These are phyloP conservation scores for Phytophthora cryptogea DNA, from an alignment of 352 stramenopile genomes.

Conservation along the genomic window DNA sequence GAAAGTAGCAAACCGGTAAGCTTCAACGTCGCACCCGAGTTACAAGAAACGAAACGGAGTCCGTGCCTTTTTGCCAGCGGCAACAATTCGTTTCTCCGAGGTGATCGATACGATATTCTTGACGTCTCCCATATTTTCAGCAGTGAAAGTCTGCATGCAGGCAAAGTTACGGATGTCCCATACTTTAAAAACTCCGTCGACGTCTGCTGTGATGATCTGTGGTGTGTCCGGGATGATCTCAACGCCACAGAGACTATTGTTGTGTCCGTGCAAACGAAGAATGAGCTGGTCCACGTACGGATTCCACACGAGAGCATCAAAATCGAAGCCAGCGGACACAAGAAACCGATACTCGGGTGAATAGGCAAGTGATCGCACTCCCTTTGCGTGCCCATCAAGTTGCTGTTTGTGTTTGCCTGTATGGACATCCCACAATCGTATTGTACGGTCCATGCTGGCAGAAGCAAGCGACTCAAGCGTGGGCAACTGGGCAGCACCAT, in stretches of 20 bases:
- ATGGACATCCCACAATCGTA: conserved; percentile 89
- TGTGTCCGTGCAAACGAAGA: conserved; percentile 83
- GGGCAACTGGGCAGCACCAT: conserved; percentile 45
- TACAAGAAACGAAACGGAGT: not conserved
- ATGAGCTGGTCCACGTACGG: conserved; percentile 91
- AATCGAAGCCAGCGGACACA: conserved; percentile 88
- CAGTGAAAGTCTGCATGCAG: conserved; percentile 89
- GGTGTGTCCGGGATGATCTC: conserved; percentile 87
- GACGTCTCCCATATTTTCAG: conserved; percentile 70
- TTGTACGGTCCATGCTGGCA: conserved; percentile 89
- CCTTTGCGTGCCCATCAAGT: conserved; percentile 84
- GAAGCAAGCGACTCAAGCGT: conserved; percentile 84
- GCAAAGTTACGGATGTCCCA: conserved; percentile 92
- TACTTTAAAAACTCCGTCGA: conserved; percentile 86
- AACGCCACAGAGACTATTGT: conserved; percentile 83
- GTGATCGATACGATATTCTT: conserved; percentile 75
- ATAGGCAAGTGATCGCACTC: conserved; percentile 80
- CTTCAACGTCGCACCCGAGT: not conserved
- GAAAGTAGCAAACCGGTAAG: conserved; percentile 1
- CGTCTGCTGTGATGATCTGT: conserved; percentile 87
- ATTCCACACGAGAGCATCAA: conserved; percentile 90
- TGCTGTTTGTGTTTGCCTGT: conserved; percentile 87
- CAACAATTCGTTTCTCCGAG: conserved; percentile 77
- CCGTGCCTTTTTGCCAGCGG: conserved; percentile 68
- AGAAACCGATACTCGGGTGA: conserved; percentile 87